Evolutionary conservation across 208 protist genomes (phyloP), one percentile per base, ranked within the genome.

Genomic region (Leishmania amazonensis): DNA sequence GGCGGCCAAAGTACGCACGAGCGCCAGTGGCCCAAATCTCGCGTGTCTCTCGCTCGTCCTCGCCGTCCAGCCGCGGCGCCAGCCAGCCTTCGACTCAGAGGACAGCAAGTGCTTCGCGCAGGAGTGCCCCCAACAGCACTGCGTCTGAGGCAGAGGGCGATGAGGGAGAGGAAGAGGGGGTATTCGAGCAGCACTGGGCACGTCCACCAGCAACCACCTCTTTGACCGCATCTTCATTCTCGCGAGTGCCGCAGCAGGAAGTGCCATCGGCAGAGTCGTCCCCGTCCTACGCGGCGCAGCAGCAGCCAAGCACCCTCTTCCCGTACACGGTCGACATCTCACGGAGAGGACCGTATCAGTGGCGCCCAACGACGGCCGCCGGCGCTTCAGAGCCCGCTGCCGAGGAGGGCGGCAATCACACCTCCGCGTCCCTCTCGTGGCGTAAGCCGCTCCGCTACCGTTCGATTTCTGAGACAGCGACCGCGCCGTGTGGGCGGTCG

Each of bases 1-100:
- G 90, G 92, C 75, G 57, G 58, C 88, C 86, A 51, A 58, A 81
- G 79, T 86, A 86, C 67, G 73, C 80, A 13, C 64, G 79, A 28
- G 84, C 54, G 47, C 57, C 54, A 58, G 40, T 70, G 15, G 31
- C 57, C 35, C 51, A 47, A 15, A 47, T 51, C 15, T 47, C 35
- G n/a, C 24, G 53, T 62, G 19, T 24, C 3, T 58, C 73, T 57
- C 51, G 35, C 40, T 21, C 51, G 31, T 2, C 51, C 73, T 76
- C 53, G 53, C 51, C 51, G 73, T 28, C 7, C 51, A 28, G 15
- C 19, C 57, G 57, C 57, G 42, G 6, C 40, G 49, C 35, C 53
- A 65, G 75, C 28, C 53, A 35, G 8, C 21, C 57, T 15, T 49
- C 57, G 57, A 11, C 24, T 51, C 73, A 38, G 51, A 76, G 31